Evolutionary conservation across 176 grass and related monocot species (phyloP), one percentile per base, ranked within the genome.

Genomic region (Melocanna baccifera): DNA sequence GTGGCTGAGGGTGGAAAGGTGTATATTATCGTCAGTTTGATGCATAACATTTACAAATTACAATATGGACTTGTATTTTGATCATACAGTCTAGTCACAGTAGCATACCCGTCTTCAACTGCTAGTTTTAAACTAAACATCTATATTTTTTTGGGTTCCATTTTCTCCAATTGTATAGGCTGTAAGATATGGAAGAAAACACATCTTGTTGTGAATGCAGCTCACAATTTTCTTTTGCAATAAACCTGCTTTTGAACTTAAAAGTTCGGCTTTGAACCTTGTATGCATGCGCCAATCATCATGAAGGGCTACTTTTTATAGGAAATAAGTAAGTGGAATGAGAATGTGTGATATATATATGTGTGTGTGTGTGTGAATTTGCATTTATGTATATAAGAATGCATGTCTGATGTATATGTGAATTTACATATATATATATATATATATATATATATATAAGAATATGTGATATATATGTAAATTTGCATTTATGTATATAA

Each of bases 1-100:
- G 91, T 99, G 56, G 96, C 96, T 68, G 84, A 94, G 62, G 93
- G 94, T 69, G 96, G 93, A 26, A 92, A 99, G 91, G 96, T 96
- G 76, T 52, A 29, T 84, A 11, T 32, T 78, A 13, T 61, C 66
- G 22, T 22, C 28, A 43, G 51, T 69, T 51, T 10, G 5, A 42
- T 69, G 62, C 72, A 67, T 46, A 65, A 50, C 7, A 12, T 32
- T n/a, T n/a, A n/a, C n/a, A n/a, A n/a, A n/a, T 36, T 84, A 6
- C 25, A 70, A 28, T 25, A 1, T 62, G 20, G 9, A 2, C 26
- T 16, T 9, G 25, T 15, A 59, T 63, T 70, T 28, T 73, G 12
- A 29, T 50, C 12, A n/a, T n/a, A n/a, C 67, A 68, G 13, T 57
- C 32, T 45, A 84, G 15, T 26, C 3, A 76, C 3, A 61, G 76